Evolutionary conservation across 805 yeast species (phyloP).

Genomic region (Yamadazyma laniorum): DNA sequence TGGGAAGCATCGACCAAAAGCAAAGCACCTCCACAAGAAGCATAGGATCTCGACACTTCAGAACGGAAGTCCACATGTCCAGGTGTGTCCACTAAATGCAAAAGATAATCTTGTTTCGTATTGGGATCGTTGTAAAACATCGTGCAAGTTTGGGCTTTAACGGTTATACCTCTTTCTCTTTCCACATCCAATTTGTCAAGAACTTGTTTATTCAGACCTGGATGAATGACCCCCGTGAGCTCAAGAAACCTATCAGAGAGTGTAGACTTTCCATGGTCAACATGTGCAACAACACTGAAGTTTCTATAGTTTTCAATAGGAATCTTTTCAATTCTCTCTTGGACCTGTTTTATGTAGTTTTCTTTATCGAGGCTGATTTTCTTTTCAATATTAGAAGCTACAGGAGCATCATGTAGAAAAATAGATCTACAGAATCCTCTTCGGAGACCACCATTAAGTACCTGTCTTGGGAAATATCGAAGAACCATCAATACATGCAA

Average conservation of each 20-base stretch:
- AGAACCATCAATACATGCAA: neutral
- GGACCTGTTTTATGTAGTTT: slow-evolving; percentile 31
- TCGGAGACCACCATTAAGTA: neutral
- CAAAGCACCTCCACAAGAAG: slow-evolving; percentile 94
- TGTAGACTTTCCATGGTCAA: slow-evolving; percentile 88
- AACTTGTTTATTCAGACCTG: slow-evolving; percentile 77
- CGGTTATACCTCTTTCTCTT: slow-evolving; percentile 93
- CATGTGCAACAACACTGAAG: slow-evolving; percentile 95
- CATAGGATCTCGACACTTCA: slow-evolving; percentile 91
- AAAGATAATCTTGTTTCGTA: slow-evolving; percentile 68
- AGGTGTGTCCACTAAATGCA: slow-evolving; percentile 94
- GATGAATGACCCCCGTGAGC: slow-evolving; percentile 81
- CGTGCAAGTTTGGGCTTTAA: slow-evolving; percentile 94
- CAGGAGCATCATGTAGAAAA: neutral
- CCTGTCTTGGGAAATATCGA: neutral
- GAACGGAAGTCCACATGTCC: slow-evolving; percentile 97
- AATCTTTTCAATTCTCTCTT: slow-evolving; percentile 66
- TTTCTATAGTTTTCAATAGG: slow-evolving; percentile 84
- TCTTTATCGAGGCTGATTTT: slow-evolving; percentile 26
- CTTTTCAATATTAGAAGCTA: slow-evolving; percentile 1
- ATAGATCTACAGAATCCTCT: neutral
- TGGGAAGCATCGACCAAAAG: slow-evolving; percentile 91
- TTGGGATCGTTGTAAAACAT: slow-evolving; percentile 72
- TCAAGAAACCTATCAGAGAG: slow-evolving; percentile 85
- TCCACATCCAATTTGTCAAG: slow-evolving; percentile 92